Percentiles rank a stretch among this genome's conserved stretches.
Conservation (phyloP, 257 asterid species). For the Asclepias syriaca region DNA sequence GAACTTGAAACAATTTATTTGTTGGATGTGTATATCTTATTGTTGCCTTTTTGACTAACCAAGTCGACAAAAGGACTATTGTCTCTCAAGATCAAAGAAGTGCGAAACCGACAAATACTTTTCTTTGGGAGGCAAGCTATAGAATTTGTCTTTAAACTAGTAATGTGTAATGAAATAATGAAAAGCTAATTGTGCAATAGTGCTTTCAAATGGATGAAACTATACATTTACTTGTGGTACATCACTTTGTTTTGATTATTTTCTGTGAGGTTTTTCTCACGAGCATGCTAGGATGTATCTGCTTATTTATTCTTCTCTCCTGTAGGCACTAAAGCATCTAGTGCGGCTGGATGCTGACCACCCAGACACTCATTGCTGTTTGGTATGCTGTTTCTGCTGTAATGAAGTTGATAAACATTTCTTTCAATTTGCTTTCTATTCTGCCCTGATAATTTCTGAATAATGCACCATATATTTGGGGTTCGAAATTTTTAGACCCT, state of each 20-base stretch:
- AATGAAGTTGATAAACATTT: constrained; percentile 11
- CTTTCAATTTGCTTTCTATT: neutral
- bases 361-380: constrained; percentile 79
- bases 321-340: constrained; percentile 85
- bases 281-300: neutral
- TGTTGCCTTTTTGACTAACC: no score
- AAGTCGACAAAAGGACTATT: neutral
- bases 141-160: neutral
- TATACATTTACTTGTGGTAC: neutral
- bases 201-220: constrained; percentile 3
- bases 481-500: constrained; percentile 7
- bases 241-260: neutral
- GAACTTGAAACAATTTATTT: neutral
- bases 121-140: neutral
- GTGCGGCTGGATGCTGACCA: constrained; percentile 65
- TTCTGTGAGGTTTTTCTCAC: neutral
- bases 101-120: neutral
- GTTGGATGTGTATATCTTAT: neutral
- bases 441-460: neutral
- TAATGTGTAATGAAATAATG: neutral
- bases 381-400: constrained; percentile 48
- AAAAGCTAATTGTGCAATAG: neutral
- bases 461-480: constrained; percentile 1
- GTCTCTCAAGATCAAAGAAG: neutral
- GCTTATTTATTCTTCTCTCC: constrained; percentile 11